Evolutionary conservation across 371 early-diverging fungal species (phyloP).

Genomic region (Apophysomyces elegans): DNA sequence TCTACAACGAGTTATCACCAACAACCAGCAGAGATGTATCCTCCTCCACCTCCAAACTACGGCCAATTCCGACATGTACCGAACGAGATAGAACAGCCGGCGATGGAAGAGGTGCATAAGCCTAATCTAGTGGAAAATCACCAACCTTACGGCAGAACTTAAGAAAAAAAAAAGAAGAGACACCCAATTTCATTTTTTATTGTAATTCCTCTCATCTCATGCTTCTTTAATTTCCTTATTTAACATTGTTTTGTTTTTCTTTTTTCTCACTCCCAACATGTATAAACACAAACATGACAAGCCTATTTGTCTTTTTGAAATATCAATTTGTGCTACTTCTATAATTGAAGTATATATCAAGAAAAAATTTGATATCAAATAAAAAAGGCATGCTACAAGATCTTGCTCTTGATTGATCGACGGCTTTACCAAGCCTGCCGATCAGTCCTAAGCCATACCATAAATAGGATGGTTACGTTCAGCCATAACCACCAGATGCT

Average conservation of each 20-base stretch:
- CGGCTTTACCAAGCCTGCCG: background rate
- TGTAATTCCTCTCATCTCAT: background rate
- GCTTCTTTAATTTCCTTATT: background rate
- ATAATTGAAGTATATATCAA: no score
- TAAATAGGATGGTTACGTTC: background rate
- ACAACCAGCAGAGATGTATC: background rate
- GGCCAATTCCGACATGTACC: slow-evolving; percentile 6
- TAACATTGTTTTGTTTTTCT: no score
- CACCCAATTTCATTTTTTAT: background rate
- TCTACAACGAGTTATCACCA: background rate
- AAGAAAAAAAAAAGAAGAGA: background rate
- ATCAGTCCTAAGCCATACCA: background rate
- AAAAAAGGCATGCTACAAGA: no score
- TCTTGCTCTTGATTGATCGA: no score
- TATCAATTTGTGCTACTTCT: no score
- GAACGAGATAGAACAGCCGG: background rate
- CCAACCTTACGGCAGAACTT: background rate
- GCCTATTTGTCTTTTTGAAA: no score
- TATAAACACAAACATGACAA: background rate
- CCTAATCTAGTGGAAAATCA: background rate
- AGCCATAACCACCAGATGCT: background rate
- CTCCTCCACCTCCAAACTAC: slow-evolving; percentile 1
- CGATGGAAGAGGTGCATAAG: background rate
- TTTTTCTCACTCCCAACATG: no score
- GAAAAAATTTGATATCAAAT: no score